Evolutionary conservation across 805 yeast species (phyloP).

Genomic region (Yarrowia deformans): DNA sequence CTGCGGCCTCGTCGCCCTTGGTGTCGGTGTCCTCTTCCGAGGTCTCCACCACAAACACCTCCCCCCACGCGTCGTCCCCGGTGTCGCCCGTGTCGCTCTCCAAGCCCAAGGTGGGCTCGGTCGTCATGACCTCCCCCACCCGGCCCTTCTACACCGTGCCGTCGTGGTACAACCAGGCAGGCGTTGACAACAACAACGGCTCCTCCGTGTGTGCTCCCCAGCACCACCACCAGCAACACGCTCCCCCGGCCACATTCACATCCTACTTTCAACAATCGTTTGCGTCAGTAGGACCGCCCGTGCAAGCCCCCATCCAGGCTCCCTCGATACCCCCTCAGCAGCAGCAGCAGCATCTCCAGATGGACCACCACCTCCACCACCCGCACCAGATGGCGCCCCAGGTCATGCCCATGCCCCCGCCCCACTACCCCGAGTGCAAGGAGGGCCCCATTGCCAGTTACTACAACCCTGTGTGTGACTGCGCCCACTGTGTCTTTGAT

Average conservation of each 20-base stretch:
- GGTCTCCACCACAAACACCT: slow-evolving; percentile 27
- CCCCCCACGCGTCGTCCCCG: slow-evolving; percentile 31
- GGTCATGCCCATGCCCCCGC: slow-evolving; percentile 29
- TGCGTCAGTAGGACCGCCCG: slow-evolving; percentile 39
- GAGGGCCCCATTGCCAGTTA: slow-evolving; percentile 35
- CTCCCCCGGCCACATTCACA: slow-evolving; percentile 17
- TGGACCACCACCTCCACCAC: not conserved
- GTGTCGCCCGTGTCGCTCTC: slow-evolving; percentile 36
- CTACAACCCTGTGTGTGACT: slow-evolving; percentile 34
- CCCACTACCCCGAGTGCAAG: slow-evolving; percentile 32
- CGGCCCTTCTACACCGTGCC: slow-evolving; percentile 46
- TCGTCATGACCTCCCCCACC: slow-evolving; percentile 30
- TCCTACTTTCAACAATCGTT: slow-evolving; percentile 45
- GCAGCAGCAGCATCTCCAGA: not conserved
- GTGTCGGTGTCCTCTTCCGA: slow-evolving; percentile 7
- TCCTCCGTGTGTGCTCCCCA: not conserved
- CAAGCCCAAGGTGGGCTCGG: slow-evolving; percentile 32
- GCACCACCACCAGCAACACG: slow-evolving; percentile 6
- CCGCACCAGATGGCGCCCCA: slow-evolving; percentile 2
- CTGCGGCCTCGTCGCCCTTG: slow-evolving; percentile 32
- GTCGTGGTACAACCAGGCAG: slow-evolving; percentile 44
- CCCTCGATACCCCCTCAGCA: slow-evolving; percentile 25
- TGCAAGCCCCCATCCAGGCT: slow-evolving; percentile 22
- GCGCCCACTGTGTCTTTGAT: slow-evolving; percentile 37
- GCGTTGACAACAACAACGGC: not conserved